Conservation (phyloP, 2,329 filamentous ascomycete species). For the Penicillium sclerotiorum region DNA sequence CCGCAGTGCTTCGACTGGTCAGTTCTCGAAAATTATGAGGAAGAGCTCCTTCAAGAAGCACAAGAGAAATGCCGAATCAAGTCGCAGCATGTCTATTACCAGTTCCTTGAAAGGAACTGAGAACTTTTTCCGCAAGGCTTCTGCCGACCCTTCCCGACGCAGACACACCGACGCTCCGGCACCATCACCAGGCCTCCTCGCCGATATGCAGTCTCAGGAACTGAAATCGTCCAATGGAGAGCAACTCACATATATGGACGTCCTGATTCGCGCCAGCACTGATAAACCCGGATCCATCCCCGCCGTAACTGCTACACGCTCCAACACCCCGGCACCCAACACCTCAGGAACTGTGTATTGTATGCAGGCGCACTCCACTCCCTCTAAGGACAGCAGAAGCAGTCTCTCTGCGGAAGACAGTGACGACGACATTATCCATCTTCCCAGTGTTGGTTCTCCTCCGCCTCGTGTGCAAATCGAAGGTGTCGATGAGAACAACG, state of each 20-base stretch:
- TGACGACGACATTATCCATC: conserved; percentile 40
- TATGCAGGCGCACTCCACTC: conserved; percentile 37
- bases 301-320: not conserved
- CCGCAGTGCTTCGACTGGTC: conserved; percentile 31
- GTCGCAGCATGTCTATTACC: conserved; percentile 34
- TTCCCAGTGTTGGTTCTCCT: conserved; percentile 30
- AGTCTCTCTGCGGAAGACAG: conserved; percentile 30
- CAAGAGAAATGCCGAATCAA: conserved; percentile 28
- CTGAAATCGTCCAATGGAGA: conserved; percentile 11
- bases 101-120: conserved; percentile 25
- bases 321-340: not conserved
- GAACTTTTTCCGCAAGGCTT: conserved; percentile 20
- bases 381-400: conserved; percentile 22
- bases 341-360: conserved; percentile 32
- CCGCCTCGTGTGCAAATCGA: conserved; percentile 33
- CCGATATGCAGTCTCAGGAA: conserved; percentile 20
- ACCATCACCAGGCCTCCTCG: conserved; percentile 35
- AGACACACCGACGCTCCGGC: conserved; percentile 46
- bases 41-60: conserved; percentile 35
- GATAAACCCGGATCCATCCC: conserved; percentile 16
- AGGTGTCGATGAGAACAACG: conserved; percentile 38
- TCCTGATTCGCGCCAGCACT: conserved; percentile 24
- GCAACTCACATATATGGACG: conserved; percentile 35
- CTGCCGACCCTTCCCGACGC: conserved; percentile 29
- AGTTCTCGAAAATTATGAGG: conserved; percentile 34